Evolutionary conservation across 352 stramenopile species (phyloP).

Genomic region (Phytophthora podocarpi): DNA sequence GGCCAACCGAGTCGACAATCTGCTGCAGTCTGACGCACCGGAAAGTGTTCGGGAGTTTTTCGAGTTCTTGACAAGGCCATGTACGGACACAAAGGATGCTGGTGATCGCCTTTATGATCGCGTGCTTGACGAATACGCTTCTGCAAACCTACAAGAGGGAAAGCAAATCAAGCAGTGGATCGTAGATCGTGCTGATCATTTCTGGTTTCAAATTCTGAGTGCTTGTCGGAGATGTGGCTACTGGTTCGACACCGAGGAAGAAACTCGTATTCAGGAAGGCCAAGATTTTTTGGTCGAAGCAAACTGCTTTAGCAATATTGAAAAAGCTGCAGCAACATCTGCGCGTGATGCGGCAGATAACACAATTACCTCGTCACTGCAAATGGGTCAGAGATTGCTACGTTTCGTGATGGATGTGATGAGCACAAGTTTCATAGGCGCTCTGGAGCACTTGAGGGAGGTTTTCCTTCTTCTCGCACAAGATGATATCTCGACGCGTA

Average conservation of each 20-base stretch:
- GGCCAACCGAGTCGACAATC: neutral
- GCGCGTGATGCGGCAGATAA: neutral
- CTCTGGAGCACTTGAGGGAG: slow-evolving; percentile 50
- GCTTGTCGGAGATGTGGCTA: slow-evolving; percentile 45
- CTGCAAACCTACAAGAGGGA: neutral
- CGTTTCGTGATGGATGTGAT: slow-evolving; percentile 60
- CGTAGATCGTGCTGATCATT: slow-evolving; percentile 13
- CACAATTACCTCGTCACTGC: neutral
- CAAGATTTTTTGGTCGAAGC: slow-evolving; percentile 46
- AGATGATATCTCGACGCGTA: neutral
- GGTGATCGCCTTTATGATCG: neutral
- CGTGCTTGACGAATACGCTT: neutral
- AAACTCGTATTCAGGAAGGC: slow-evolving; percentile 42
- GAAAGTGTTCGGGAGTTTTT: slow-evolving; percentile 28
- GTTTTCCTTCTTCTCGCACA: slow-evolving; percentile 18
- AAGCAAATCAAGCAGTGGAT: neutral
- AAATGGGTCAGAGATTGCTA: slow-evolving; percentile 38
- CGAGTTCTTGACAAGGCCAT: slow-evolving; percentile 14
- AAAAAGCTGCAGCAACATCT: slow-evolving; percentile 10
- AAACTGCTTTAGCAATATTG: slow-evolving; percentile 35
- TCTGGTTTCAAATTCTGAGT: slow-evolving; percentile 40
- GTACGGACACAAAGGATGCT: neutral
- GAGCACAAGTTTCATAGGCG: slow-evolving; percentile 57
- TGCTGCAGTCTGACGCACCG: slow-evolving; percentile 6
- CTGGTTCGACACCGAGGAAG: slow-evolving; percentile 40